Evolutionary conservation across 2,329 filamentous ascomycete species (phyloP), one percentile per base, ranked within the genome.

Genomic region (Didymella sp.): DNA sequence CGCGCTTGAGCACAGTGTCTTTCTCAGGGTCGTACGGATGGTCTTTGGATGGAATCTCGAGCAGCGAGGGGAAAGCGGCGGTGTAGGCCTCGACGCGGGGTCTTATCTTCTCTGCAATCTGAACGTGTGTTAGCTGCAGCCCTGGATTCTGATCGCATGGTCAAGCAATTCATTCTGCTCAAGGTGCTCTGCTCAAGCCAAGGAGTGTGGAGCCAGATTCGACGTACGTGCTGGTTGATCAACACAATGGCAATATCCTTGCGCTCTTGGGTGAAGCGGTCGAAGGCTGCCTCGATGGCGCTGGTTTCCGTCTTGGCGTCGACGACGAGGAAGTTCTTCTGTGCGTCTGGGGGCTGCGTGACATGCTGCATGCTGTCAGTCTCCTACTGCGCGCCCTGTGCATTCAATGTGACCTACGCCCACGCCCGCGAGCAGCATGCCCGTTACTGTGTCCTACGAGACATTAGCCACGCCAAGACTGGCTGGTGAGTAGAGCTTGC

Each of bases 21-120:
- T 99, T 99, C 80, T 99, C 95, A 0, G 95, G 95, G 71, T 99
- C 94, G 74, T 99, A 99, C 2, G 95, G 95, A 76, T 99, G 95
- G 77, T 99, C 95, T 83, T 99, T 99, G 80, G 92, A 96, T 22
- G 95, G 95, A 59, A 99, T 98, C 78, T 99, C 95, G 56, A 99
- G 87, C 51, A 99, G 85, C 21, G 92, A 89, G n/a, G 95, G 95
- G 79, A 99, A 99, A 4, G 95, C 93, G 46, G 94, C 91, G 19
- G 92, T 94, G 79, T 96, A 97, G 33, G 87, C 87, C 77, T 99
- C 95, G 67, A 99, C 89, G 60, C 89, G 87, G 75, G 94, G 86
- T 76, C 95, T 87, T 85, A 99, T 99, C 75, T 87, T 87, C 76
- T 99, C 95, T 48, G 95, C 95, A 72, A 99, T 85, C 94, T 98